Evolutionary conservation across 2,329 filamentous ascomycete species (phyloP).

Genomic region (Triangularia setosa): DNA sequence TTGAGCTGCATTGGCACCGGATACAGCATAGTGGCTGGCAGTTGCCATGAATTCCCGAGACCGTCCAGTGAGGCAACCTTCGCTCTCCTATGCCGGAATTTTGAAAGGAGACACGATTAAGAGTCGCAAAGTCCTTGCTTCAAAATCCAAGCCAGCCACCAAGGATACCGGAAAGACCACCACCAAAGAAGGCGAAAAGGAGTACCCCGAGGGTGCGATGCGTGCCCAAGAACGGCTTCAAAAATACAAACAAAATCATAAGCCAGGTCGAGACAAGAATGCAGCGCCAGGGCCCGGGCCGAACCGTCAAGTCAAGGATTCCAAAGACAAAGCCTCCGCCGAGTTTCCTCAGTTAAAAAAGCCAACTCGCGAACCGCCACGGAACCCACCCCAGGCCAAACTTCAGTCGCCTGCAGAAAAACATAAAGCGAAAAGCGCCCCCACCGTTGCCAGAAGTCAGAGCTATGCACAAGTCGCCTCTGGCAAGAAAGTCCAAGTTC

Average conservation of each 20-base stretch:
- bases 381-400: neutral
- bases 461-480: slow-evolving; percentile 1
- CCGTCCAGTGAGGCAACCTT: neutral
- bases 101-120: slow-evolving; percentile 9
- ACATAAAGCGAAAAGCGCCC: neutral
- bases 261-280: neutral
- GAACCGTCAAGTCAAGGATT: neutral
- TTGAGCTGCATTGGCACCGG: neutral
- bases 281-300: neutral
- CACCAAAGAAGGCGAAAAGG: neutral
- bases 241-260: neutral
- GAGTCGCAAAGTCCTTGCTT: slow-evolving; percentile 7
- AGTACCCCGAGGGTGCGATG: neutral
- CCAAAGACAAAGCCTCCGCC: neutral
- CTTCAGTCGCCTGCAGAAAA: neutral
- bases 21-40: neutral
- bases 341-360: slow-evolving; percentile 3
- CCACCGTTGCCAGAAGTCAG: neutral
- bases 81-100: slow-evolving; percentile 13
- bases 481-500: slow-evolving; percentile 2
- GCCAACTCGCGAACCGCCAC: neutral
- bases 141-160: slow-evolving; percentile 2
- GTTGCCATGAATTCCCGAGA: slow-evolving; percentile 9
- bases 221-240: neutral
- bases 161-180: neutral